Base-by-base conservation (phyloP, 306 rosid species). In the Dicorynia guianensis region DNA sequence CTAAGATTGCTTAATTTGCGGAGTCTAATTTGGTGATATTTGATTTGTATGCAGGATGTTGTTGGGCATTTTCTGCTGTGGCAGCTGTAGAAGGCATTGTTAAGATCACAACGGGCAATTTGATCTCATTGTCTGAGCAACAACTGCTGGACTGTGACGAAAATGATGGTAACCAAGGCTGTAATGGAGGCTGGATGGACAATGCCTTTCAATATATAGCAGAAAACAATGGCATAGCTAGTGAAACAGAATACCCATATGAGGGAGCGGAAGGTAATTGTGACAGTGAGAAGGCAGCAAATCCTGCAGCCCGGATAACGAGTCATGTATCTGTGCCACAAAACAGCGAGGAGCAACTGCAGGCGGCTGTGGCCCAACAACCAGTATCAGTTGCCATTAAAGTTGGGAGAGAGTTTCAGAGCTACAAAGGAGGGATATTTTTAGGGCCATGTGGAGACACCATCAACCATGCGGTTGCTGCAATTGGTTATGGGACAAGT, bases 211-310 rank as follows among this genome's bases (percentile, higher is more conserved):
- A n/a, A 2, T 79, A 66, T n/a, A 63, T 79, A 14, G 1, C 0
- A 46, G 1, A 25, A 25, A 5, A 17, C 4, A 39, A 73, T 14
- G 82, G 87, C 9, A 43, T 83, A 10, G 53, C 72, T 3, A 8
- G 17, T 3, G 84, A 56, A 61, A 3, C 10, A 0, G 25, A 60
- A 20, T 83, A 84, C 62, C 74, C 71, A 7, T 84, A 79, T 53
- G 11, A n/a, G 8, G 76, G 12, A 12, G 3, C 0, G 12, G n/a
- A 12, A 2, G 17, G 30, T 59, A 53, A 9, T 2, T 84, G 85
- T 47, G 6, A 67, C 8, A 5, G 1, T 0, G 6, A 36, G 9
- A 65, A 9, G 11, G 25, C 6, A 54, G 0, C 20, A 0, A 0
- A 52, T 48, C 3, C 0, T 9, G 76, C 52, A 58, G 77, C 72